Conservation (phyloP, 2,329 filamentous ascomycete species). For the Penicillium hesseltinei region DNA sequence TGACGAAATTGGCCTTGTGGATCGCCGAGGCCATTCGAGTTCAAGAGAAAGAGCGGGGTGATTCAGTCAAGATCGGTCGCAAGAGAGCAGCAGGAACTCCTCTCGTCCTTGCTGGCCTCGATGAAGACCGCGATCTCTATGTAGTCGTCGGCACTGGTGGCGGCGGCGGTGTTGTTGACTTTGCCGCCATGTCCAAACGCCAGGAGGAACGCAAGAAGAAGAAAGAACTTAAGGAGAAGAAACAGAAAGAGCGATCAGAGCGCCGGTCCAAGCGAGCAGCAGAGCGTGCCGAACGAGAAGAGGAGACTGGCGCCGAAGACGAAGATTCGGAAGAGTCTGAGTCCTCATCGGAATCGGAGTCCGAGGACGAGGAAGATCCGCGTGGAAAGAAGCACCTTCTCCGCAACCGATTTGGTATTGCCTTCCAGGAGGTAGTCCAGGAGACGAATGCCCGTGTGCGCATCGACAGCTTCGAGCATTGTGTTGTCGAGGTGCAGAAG, state of each 20-base stretch:
- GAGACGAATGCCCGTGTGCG: slow-evolving; percentile 86
- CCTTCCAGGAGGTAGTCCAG: slow-evolving; percentile 90
- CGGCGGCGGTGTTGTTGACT: slow-evolving; percentile 69
- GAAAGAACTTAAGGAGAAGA: slow-evolving; percentile 62
- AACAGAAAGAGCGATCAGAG: slow-evolving; percentile 62
- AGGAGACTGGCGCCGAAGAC: slow-evolving; percentile 54
- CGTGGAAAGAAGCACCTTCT: slow-evolving; percentile 65
- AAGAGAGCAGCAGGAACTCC: slow-evolving; percentile 62
- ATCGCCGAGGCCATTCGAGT: slow-evolving; percentile 88
- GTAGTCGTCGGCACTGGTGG: slow-evolving; percentile 90
- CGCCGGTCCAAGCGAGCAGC: slow-evolving; percentile 60
- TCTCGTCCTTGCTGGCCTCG: slow-evolving; percentile 83
- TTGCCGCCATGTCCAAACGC: slow-evolving; percentile 66
- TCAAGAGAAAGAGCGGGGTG: slow-evolving; percentile 79
- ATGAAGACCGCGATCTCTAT: slow-evolving; percentile 84
- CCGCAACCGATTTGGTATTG: slow-evolving; percentile 85
- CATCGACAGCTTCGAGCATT: slow-evolving; percentile 96
- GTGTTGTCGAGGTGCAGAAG: slow-evolving; percentile 95
- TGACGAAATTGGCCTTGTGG: slow-evolving; percentile 94
- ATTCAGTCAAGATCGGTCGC: slow-evolving; percentile 54
- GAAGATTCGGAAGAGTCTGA: slow-evolving; percentile 66
- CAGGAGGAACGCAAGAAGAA: slow-evolving; percentile 63
- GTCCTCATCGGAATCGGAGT: slow-evolving; percentile 51
- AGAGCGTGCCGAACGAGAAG: slow-evolving; percentile 50
- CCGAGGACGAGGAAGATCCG: slow-evolving; percentile 55